Evolutionary conservation across 371 early-diverging fungal species (phyloP), one percentile per base, ranked within the genome.

Genomic region (Mucor saturninus): DNA sequence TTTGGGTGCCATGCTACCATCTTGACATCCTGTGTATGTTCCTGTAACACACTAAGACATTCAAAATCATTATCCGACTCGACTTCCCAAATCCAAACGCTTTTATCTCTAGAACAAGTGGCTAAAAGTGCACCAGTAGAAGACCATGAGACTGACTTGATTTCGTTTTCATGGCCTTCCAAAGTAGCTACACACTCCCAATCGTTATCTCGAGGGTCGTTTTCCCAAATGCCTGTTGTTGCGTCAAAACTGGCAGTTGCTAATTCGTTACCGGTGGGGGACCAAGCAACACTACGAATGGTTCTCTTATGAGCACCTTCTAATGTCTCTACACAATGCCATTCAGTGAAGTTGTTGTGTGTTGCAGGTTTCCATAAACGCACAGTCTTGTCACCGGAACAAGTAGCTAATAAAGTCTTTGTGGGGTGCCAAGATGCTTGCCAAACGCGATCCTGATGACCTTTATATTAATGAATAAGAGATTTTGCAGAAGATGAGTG

Each of bases 91-190:
- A 98, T 94, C 98, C 98, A 98, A 31, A 98, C 96, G 67, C 90
- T 92, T 75, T 96, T 97, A 79, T 98, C 98, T 49, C 98, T 80
- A 54, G 93, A 90, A 68, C 97, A 97, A 0, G 96, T 97, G 3
- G 98, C 95, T 48, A 98, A 69, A 14, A 97, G 76, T 4, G 89
- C 75, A 2, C 95, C 96, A 1, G 88, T 83, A 32, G 86, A 71
- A 8, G 92, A 90, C 95, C 95, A 98, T 3, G 93, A 81, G 26
- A 97, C 94, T 21, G 89, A 83, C 74, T 98, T 98, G 42, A 93
- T 95, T 77, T 98, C 99, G 77, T 96, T 97, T 79, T 98, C 99
- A 77, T 98, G 99, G 7, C 99, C 99, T 77, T 98, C 99, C 56
- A 98, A 74, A 7, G 96, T 95, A 2, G 96, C 96, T 0, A 93